phyloP scores from a whole-genome alignment of 2,329 filamentous ascomycete genomes.

The Graphiopsis chlorocephala region DNA sequence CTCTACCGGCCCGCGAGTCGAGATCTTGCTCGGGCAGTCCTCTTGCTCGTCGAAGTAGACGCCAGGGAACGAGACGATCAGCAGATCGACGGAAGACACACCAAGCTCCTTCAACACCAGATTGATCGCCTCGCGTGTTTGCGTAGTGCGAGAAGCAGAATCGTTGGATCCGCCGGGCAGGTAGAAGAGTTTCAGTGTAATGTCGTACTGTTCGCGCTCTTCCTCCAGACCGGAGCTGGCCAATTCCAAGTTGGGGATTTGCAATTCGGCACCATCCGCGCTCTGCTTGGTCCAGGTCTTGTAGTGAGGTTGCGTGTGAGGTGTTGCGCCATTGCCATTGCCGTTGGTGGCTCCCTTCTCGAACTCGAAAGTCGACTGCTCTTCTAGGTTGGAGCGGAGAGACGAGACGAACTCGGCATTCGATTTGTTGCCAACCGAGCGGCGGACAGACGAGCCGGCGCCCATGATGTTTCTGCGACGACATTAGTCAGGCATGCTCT shows the following conservation, averaged over 20 bases:
- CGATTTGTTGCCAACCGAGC: constrained; percentile 73
- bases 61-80: constrained; percentile 90
- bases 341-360: constrained; percentile 18
- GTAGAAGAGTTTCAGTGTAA: constrained; percentile 94
- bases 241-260: constrained; percentile 74
- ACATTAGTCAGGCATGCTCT: constrained; percentile 3
- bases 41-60: constrained; percentile 92
- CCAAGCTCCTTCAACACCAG: constrained; percentile 78
- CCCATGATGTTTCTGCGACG: constrained; percentile 73
- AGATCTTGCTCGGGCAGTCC: constrained; percentile 62
- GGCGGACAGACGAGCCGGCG: constrained; percentile 77
- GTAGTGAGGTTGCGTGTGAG: constrained; percentile 35
- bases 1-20: constrained; percentile 37
- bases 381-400: constrained; percentile 72
- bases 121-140: constrained; percentile 74
- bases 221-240: constrained; percentile 70
- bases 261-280: constrained; percentile 51
- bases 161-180: constrained; percentile 56
- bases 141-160: constrained; percentile 60
- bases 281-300: constrained; percentile 67
- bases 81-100: constrained; percentile 73
- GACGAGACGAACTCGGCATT: constrained; percentile 91
- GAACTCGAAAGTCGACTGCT: constrained; percentile 22
- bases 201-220: constrained; percentile 81
- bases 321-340: constrained; percentile 21